These are phyloP conservation scores for Lasiosphaeria miniovina DNA, from an alignment of 495 filamentous ascomycete species.

Conservation along the genomic window DNA sequence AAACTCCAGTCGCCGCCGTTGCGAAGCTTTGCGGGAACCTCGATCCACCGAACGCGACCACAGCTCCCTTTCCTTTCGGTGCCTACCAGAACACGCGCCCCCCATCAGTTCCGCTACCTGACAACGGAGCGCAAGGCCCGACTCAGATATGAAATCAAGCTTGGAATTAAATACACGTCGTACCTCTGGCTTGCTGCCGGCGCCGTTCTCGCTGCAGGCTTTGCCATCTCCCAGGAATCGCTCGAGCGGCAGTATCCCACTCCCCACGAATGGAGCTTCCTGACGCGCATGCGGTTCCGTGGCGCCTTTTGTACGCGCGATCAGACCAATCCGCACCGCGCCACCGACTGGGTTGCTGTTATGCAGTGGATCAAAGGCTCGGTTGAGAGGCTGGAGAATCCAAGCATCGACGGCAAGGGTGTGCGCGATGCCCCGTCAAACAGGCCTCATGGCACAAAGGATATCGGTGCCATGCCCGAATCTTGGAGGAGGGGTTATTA, in stretches of 20 bases:
- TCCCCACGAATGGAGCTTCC: slow-evolving; percentile 69
- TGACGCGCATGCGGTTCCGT: slow-evolving; percentile 58
- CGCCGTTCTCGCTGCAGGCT: slow-evolving; percentile 50
- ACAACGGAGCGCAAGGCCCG: slow-evolving; percentile 72
- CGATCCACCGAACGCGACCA: slow-evolving; percentile 49
- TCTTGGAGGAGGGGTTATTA: slow-evolving; percentile 82
- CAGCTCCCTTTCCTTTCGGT: slow-evolving; percentile 73
- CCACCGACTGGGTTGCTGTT: slow-evolving; percentile 64
- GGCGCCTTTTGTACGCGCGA: slow-evolving; percentile 56
- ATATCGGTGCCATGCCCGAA: slow-evolving; percentile 71
- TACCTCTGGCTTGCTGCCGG: slow-evolving; percentile 55
- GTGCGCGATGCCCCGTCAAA: slow-evolving; percentile 43
- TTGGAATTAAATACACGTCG: slow-evolving; percentile 56
- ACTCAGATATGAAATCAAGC: slow-evolving; percentile 61
- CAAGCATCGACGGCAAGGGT: slow-evolving; percentile 61
- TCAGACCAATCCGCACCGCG: slow-evolving; percentile 42
- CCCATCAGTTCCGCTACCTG: slow-evolving; percentile 63
- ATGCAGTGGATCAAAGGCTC: slow-evolving; percentile 52
- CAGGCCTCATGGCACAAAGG: slow-evolving; percentile 38
- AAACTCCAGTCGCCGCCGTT: too few relatives aligned
- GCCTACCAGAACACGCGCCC: slow-evolving; percentile 36
- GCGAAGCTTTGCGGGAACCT: too few relatives aligned
- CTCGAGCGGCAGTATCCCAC: slow-evolving; percentile 72
- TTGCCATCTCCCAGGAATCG: slow-evolving; percentile 62
- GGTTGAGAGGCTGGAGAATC: slow-evolving; percentile 62